These are phyloP conservation scores for Xylariaceae sp. DNA, from an alignment of 2,329 filamentous ascomycete genomes.

Conservation along the genomic window DNA sequence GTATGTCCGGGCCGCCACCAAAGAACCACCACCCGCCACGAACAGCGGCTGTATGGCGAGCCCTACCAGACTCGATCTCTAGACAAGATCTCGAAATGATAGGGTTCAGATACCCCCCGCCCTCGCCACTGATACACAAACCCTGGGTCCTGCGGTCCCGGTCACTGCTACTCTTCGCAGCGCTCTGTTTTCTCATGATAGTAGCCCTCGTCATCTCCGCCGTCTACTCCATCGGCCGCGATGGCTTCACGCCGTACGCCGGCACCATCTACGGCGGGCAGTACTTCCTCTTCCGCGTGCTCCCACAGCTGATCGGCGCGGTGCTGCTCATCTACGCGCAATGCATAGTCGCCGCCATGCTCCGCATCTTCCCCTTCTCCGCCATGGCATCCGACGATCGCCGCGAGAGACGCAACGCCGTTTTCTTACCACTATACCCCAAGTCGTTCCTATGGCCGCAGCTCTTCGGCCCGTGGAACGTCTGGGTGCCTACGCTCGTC, in stretches of 20 bases:
- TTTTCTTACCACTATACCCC: conserved; percentile 67
- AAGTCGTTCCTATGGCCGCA: conserved; percentile 62
- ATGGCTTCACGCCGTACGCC: conserved; percentile 65
- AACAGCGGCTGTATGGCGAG: conserved; percentile 32
- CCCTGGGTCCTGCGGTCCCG: conserved; percentile 66
- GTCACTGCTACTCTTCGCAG: conserved; percentile 57
- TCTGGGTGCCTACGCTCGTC: conserved; percentile 62
- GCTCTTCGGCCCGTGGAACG: conserved; percentile 58
- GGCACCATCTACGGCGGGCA: conserved; percentile 62
- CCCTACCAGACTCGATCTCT: conserved; percentile 29
- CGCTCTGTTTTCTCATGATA: conserved; percentile 65
- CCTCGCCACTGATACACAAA: conserved; percentile 61
- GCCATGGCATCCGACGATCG: conserved; percentile 65
- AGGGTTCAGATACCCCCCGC: conserved; percentile 26
- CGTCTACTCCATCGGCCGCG: conserved; percentile 58
- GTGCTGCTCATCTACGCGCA: conserved; percentile 73
- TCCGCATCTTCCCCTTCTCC: conserved; percentile 72
- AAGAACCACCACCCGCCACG: conserved; percentile 24
- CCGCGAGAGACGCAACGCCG: conserved; percentile 56
- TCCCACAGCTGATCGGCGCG: conserved; percentile 73
- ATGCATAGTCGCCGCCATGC: conserved; percentile 67
- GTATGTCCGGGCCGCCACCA: background rate
- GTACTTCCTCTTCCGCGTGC: conserved; percentile 82
- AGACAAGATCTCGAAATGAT: conserved; percentile 36
- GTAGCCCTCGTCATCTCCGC: conserved; percentile 68